These are phyloP conservation scores for Globisporangium spiculum DNA, from an alignment of 352 stramenopile genomes.

Conservation along the genomic window DNA sequence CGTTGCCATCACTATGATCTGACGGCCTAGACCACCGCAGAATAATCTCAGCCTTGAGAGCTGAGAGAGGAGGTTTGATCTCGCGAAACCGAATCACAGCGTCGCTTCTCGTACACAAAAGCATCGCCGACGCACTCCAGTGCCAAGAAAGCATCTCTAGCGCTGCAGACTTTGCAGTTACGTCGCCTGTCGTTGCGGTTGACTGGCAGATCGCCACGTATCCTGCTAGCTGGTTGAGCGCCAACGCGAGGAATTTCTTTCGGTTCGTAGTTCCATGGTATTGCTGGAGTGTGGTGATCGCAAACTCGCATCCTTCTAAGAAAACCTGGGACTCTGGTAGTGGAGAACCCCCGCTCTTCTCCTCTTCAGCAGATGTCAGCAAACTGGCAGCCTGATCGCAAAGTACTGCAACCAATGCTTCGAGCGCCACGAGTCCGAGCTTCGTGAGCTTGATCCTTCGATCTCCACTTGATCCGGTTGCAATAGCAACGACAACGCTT, in stretches of 20 bases:
- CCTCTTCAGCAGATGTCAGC: background rate
- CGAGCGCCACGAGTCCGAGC: constrained; percentile 46
- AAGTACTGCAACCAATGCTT: constrained; percentile 48
- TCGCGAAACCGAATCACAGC: constrained; percentile 26
- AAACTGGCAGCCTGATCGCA: constrained; percentile 24
- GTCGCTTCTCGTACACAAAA: constrained; percentile 50
- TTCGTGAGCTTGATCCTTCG: constrained; percentile 41
- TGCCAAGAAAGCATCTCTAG: constrained; percentile 58
- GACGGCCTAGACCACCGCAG: background rate
- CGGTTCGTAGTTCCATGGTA: background rate
- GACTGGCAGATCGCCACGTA: constrained; percentile 17
- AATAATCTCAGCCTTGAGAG: constrained; percentile 17
- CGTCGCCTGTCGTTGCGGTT: background rate
- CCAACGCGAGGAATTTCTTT: constrained; percentile 8
- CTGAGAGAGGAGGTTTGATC: constrained; percentile 13
- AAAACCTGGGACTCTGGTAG: background rate
- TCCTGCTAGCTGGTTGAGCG: constrained; percentile 10
- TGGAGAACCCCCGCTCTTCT: background rate
- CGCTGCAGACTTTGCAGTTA: constrained; percentile 5
- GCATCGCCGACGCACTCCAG: constrained; percentile 42
- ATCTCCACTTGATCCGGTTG: background rate
- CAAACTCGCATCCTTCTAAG: background rate
- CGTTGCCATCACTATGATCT: background rate
- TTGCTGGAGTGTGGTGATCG: constrained; percentile 23
- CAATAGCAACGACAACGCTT: background rate